A percentile compares a stretch with the other conserved stretches of the same genome.
Evolutionary conservation across 352 stramenopile genomes (phyloP).

Genomic region (Peronosclerospora sorghi): DNA sequence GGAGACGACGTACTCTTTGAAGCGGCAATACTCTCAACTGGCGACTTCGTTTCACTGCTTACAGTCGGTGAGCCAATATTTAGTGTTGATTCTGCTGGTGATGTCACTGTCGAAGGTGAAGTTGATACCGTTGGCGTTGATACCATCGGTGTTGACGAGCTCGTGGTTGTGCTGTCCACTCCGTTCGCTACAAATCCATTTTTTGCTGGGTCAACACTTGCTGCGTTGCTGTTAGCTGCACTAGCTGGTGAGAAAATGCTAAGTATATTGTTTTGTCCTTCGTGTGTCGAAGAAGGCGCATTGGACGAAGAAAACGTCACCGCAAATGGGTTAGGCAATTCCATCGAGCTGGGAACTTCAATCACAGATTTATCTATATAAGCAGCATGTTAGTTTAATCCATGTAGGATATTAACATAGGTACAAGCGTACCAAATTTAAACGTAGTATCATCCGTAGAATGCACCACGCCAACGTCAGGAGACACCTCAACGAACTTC

Average conservation of each 20-base stretch:
- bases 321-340: constrained; percentile 18
- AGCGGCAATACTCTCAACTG: background rate
- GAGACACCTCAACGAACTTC: constrained; percentile 73
- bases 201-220: constrained; percentile 6
- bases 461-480: constrained; percentile 11
- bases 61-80: background rate
- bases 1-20: constrained; percentile 4
- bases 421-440: constrained; percentile 17
- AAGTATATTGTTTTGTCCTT: constrained; percentile 44
- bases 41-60: constrained; percentile 1
- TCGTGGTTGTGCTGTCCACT: background rate
- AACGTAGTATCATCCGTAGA: constrained; percentile 5
- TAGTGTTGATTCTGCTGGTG: constrained; percentile 4
- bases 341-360: constrained; percentile 31
- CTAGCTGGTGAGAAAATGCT: constrained; percentile 64
- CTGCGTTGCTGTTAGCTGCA: constrained; percentile 13
- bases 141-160: background rate
- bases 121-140: constrained; percentile 1
- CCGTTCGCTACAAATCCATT: constrained; percentile 24
- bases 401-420: background rate
- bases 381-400: background rate
- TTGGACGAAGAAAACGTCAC: constrained; percentile 24
- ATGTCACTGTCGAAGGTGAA: constrained; percentile 3
- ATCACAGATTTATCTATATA: constrained; percentile 28
- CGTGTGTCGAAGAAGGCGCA: constrained; percentile 5